phyloP scores from a whole-genome alignment of 2,329 filamentous ascomycete species.

The Dothideomycetes sp. region DNA sequence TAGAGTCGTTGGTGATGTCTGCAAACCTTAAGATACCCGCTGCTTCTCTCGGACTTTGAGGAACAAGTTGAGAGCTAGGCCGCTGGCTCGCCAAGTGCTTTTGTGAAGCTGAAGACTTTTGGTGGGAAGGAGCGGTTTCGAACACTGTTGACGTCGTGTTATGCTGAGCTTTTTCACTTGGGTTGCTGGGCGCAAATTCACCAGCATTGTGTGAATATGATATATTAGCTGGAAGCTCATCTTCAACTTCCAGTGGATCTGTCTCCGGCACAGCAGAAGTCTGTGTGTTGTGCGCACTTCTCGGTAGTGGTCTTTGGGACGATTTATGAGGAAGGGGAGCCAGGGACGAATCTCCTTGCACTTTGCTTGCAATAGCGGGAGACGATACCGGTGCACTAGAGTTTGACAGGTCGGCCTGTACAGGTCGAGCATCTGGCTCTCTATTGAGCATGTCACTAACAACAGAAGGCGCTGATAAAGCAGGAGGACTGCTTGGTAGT shows the following conservation, averaged over 20 bases:
- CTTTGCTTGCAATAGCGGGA: too few species aligned
- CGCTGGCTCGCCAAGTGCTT: neutral
- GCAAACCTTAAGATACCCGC: slow-evolving; percentile 19
- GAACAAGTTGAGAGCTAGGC: slow-evolving; percentile 7
- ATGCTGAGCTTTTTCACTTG: too few species aligned
- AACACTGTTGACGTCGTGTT: neutral
- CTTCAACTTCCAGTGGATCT: slow-evolving; percentile 12
- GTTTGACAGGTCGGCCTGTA: too few species aligned
- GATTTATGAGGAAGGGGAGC: neutral
- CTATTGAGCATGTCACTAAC: neutral
- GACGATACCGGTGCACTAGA: too few species aligned
- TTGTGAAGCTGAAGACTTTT: neutral
- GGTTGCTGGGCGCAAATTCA: too few species aligned
- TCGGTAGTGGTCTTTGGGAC: neutral
- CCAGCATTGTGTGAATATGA: too few species aligned
- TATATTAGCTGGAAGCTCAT: too few species aligned
- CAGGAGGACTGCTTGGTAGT: slow-evolving; percentile 24
- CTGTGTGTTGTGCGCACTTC: neutral
- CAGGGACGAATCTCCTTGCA: neutral
- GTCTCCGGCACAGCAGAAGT: slow-evolving; percentile 17
- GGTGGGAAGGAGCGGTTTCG: neutral
- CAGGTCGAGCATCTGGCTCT: neutral
- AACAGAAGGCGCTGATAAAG: slow-evolving; percentile 10
- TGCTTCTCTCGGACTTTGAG: slow-evolving; percentile 21
- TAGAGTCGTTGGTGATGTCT: slow-evolving; percentile 19